phyloP scores from a whole-genome alignment of 305 asterid genomes.

The Ilex paraguariensis region DNA sequence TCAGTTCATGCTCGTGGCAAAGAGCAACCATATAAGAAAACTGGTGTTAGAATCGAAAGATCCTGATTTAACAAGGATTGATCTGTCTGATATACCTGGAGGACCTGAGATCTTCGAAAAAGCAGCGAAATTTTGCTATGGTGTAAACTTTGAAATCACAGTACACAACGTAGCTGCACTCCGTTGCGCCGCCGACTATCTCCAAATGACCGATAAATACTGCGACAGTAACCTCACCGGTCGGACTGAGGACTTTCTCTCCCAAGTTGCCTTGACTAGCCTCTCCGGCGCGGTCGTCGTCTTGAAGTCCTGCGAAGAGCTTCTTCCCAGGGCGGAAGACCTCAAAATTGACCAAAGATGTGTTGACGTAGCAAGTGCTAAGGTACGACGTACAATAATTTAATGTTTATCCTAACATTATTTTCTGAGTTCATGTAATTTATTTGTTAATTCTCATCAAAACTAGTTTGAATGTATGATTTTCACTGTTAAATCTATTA shows the following conservation, averaged over 20 bases:
- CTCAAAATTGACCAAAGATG: slow-evolving; percentile 66
- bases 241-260: slow-evolving; percentile 75
- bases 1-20: slow-evolving; percentile 93
- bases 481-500: too few species aligned
- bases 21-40: slow-evolving; percentile 82
- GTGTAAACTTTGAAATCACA: slow-evolving; percentile 95
- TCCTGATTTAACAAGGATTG: slow-evolving; percentile 50
- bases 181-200: slow-evolving; percentile 83
- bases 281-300: slow-evolving; percentile 84
- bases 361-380: slow-evolving; percentile 73
- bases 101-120: slow-evolving; percentile 88
- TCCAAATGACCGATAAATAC: slow-evolving; percentile 83
- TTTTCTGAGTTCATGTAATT: not conserved
- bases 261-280: slow-evolving; percentile 79
- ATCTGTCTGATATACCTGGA: slow-evolving; percentile 78
- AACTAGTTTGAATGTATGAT: too few species aligned
- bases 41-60: slow-evolving; percentile 65
- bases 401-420: too few species aligned
- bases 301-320: slow-evolving; percentile 77
- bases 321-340: slow-evolving; percentile 80
- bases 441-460: too few species aligned
- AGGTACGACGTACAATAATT: slow-evolving; percentile 34
- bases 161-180: slow-evolving; percentile 90
- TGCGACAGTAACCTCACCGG: slow-evolving; percentile 71
- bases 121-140: slow-evolving; percentile 90